phyloP scores from a whole-genome alignment of 1,284 basidiomycete species.

The Apiotrichum laibachii region DNA sequence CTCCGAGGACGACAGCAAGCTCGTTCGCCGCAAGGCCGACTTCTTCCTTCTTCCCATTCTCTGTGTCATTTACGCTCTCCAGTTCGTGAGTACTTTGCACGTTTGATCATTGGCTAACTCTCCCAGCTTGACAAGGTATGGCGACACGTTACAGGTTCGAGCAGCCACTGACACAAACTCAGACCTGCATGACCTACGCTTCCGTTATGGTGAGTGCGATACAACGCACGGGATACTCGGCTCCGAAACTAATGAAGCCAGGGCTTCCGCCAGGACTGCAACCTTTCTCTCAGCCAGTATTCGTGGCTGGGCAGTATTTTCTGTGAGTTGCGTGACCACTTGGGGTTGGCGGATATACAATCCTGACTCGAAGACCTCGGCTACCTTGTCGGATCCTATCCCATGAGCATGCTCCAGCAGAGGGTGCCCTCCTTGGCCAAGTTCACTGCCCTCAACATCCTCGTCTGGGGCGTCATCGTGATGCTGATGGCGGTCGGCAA shows the following conservation, averaged over 20 bases:
- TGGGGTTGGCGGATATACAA: neutral
- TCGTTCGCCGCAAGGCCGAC: slow-evolving; percentile 45
- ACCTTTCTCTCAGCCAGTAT: slow-evolving; percentile 23
- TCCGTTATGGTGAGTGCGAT: neutral
- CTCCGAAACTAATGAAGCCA: neutral
- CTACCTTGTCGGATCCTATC: slow-evolving; percentile 26
- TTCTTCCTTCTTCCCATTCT: slow-evolving; percentile 39
- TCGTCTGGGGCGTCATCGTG: slow-evolving; percentile 15
- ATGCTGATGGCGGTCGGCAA: slow-evolving; percentile 14
- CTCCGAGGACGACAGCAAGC: slow-evolving; percentile 57
- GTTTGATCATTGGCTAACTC: neutral
- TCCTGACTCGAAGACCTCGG: slow-evolving; percentile 16
- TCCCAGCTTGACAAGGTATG: slow-evolving; percentile 1
- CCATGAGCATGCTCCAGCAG: slow-evolving; percentile 23
- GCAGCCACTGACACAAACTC: neutral
- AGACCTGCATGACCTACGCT: slow-evolving; percentile 1
- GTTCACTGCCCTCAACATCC: slow-evolving; percentile 35
- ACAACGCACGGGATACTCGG: neutral
- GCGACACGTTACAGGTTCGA: too few relatives aligned
- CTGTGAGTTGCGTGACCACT: slow-evolving; percentile 14
- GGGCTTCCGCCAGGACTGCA: slow-evolving; percentile 51
- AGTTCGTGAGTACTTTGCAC: neutral
- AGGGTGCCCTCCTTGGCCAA: slow-evolving; percentile 24
- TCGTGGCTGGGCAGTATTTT: slow-evolving; percentile 26
- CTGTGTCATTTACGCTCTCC: neutral